Conservation (phyloP, 495 filamentous ascomycete genomes). For the Daldinia caldariorum region DNA sequence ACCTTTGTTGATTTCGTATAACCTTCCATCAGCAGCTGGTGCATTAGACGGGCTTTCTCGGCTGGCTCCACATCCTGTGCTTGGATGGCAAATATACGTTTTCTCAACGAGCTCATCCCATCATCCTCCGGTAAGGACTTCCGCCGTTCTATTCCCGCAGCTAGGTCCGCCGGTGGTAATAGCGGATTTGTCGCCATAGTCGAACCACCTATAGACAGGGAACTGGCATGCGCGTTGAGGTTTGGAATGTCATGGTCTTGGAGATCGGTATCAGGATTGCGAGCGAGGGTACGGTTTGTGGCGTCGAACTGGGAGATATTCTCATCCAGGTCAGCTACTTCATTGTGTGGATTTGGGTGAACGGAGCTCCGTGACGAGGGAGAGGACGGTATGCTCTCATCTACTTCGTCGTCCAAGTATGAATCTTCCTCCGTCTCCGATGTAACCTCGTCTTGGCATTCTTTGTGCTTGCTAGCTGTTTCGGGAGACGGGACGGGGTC, state of each 20-base stretch:
- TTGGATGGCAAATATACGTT: slow-evolving; percentile 81
- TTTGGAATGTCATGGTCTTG: slow-evolving; percentile 22
- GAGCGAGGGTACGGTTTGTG: slow-evolving; percentile 11
- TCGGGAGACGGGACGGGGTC: slow-evolving; percentile 32
- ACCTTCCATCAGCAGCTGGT: slow-evolving; percentile 81
- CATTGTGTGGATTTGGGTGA: slow-evolving; percentile 32
- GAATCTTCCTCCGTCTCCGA: slow-evolving; percentile 46
- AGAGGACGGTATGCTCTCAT: slow-evolving; percentile 35
- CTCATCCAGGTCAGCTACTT: slow-evolving; percentile 13
- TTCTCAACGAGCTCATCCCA: slow-evolving; percentile 81
- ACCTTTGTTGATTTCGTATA: slow-evolving; percentile 65
- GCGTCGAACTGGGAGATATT: slow-evolving; percentile 6
- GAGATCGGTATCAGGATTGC: slow-evolving; percentile 14
- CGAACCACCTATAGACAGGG: slow-evolving; percentile 20
- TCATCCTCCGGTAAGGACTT: slow-evolving; percentile 83
- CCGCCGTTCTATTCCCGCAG: slow-evolving; percentile 23
- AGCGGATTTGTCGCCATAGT: slow-evolving; percentile 11
- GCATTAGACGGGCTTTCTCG: slow-evolving; percentile 86
- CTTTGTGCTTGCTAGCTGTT: slow-evolving; percentile 14
- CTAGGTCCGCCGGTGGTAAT: slow-evolving; percentile 6
- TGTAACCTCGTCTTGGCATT: slow-evolving; percentile 43
- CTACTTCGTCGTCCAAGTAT: slow-evolving; percentile 34
- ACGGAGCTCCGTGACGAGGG: slow-evolving; percentile 42
- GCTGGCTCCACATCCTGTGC: slow-evolving; percentile 67
- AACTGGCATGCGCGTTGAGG: slow-evolving; percentile 10